Conservation (phyloP, 805 yeast species). For the Wickerhamomyces ciferrii region DNA sequence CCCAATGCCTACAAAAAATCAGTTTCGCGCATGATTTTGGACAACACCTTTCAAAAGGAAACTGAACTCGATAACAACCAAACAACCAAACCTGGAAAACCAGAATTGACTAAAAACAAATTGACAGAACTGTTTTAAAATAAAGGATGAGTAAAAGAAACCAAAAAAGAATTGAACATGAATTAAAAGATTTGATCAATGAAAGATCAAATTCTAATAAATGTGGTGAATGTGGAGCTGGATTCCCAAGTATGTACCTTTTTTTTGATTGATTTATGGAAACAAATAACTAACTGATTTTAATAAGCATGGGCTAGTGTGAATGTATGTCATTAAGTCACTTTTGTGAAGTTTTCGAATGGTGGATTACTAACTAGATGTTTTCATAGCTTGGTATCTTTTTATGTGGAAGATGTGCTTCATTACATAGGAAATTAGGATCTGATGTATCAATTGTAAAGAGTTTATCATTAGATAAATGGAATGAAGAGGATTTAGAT, state of each 20-base stretch:
- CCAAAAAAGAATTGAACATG: constrained; percentile 41
- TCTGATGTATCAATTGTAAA: constrained; percentile 59
- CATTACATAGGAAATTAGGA: constrained; percentile 66
- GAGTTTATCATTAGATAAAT: constrained; percentile 66
- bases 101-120: too few relatives aligned
- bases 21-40: too few relatives aligned
- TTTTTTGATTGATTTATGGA: constrained; percentile 8
- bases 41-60: too few relatives aligned
- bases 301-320: constrained; percentile 26
- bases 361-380: too few relatives aligned
- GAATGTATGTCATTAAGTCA: constrained; percentile 12
- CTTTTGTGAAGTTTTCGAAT: constrained; percentile 10
- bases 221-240: constrained; percentile 75
- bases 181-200: constrained; percentile 57
- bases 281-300: constrained; percentile 1
- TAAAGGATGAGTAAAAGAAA: constrained; percentile 30
- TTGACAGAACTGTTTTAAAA: too few relatives aligned
- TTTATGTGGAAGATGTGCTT: constrained; percentile 82
- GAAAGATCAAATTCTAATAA: constrained; percentile 53
- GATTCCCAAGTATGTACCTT: constrained; percentile 53
- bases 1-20: too few relatives aligned
- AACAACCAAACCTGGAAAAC: too few relatives aligned
- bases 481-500: constrained; percentile 56
- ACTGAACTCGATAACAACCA: too few relatives aligned
- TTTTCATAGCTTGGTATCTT: constrained; percentile 52